Evolutionary conservation across 768 basidiomycete species (phyloP), one percentile per base, ranked within the genome.

Genomic region (Crepidotus variabilis): DNA sequence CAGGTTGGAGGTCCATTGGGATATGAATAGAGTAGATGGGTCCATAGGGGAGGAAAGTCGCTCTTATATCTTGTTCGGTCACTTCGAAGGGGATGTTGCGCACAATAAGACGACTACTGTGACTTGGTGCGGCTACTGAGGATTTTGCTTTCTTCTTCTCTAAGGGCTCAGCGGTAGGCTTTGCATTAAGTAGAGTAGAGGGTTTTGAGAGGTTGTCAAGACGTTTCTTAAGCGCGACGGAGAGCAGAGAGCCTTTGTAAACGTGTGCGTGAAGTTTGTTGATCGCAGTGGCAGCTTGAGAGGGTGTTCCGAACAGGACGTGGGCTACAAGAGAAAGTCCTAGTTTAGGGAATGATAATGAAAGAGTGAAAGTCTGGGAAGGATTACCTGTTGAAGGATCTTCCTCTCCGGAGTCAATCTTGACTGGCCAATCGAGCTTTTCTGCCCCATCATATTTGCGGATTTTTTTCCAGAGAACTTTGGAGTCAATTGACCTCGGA

Each of bases 251-350:
- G 39, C 94, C 93, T 67, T 96, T 95, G 81, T 89, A 96, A 24
- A 94, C 88, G 67, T 95, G 93, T 1, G 92, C 92, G 66, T 98
- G 93, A 1, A 98, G 81, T 69, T 90, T 92, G 53, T 70, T 74
- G 36, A 90, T 84, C 1, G 92, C 89, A 9, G 85, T 81, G 36
- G 79, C 76, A 0, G 95, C 94, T 23, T 80, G 70, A 6, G 77
- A 75, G 1, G 92, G 85, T 0, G 82, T 85, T 1, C 78, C 69
- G 69, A 94, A 95, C 5, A 94, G 57, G 16, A 88, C 84, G 59
- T 90, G 79, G 5, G 92, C 94, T 87, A 45, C 8, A 52, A 6
- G 16, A 43, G 39, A 14, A 20, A n/a, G n/a, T 43, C 14, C 5
- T 43, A 11, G 3, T 13, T 10, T 6, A 23, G 24, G n/a, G n/a